These are phyloP conservation scores for Cyphellophora attinorum DNA, from an alignment of 2,329 filamentous ascomycete genomes.

Conservation along the genomic window DNA sequence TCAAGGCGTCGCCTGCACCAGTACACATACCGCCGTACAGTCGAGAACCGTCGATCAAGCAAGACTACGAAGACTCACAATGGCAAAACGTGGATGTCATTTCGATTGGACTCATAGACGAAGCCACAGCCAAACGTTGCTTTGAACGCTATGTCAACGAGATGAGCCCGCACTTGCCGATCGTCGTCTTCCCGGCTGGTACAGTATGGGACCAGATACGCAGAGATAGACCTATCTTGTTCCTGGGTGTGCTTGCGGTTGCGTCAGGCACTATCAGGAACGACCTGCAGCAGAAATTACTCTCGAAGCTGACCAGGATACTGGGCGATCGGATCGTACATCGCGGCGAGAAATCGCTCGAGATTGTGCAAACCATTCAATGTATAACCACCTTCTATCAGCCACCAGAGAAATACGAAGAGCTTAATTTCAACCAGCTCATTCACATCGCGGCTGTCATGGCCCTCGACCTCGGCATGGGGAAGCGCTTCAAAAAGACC, in stretches of 20 bases:
- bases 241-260: conserved; percentile 47
- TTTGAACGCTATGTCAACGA: conserved; percentile 47
- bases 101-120: conserved; percentile 41
- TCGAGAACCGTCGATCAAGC: conserved; percentile 6
- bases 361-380: conserved; percentile 70
- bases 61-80: conserved; percentile 7
- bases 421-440: conserved; percentile 83
- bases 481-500: conserved; percentile 39
- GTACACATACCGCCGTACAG: conserved; percentile 5
- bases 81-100: conserved; percentile 35
- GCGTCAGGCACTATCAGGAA: conserved; percentile 43
- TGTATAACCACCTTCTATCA: conserved; percentile 76
- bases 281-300: conserved; percentile 52
- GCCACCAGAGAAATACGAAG: conserved; percentile 72
- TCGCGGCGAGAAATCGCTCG: conserved; percentile 69
- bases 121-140: conserved; percentile 43
- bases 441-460: conserved; percentile 73
- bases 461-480: conserved; percentile 74
- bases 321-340: conserved; percentile 68
- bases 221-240: conserved; percentile 49
- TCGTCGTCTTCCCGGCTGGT: conserved; percentile 46
- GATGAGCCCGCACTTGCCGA: conserved; percentile 46
- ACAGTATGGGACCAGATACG: conserved; percentile 46
- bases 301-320: conserved; percentile 60
- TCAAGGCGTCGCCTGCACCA: conserved; percentile 7